Evolutionary conservation across 2,329 filamentous ascomycete genomes (phyloP), one percentile per base, ranked within the genome.

Genomic region (Stagonosporopsis cucurbitacearum): DNA sequence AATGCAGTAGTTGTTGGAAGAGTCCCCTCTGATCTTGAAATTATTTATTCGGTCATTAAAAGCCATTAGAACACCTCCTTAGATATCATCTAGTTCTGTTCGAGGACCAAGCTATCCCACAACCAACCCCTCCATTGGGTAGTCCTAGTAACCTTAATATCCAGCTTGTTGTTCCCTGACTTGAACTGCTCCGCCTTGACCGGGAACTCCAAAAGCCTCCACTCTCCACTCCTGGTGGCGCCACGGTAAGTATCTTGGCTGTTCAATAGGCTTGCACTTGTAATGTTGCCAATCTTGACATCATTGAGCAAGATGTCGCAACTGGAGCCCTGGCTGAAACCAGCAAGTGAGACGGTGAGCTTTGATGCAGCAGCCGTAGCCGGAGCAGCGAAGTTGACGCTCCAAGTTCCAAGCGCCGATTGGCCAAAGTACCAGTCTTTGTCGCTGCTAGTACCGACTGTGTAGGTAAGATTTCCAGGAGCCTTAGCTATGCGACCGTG

Each of bases 401-500:
- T 58, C 70, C 72, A 75, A 0, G 68, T 73, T 0, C 75, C 75
- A 0, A 71, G 50, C 2, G 63, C 59, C 3, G 77, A 78, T 56
- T 82, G 80, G 0, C 75, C 80, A 50, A 81, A 83, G 56, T 77
- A 83, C 81, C 81, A 83, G 51, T 83, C 80, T 7, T 33, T 45
- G 1, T 54, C 20, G 1, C 64, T 60, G 2, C 70, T 69, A 4
- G 66, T 65, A 3, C 79, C 79, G 12, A 81, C 64, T 0, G 71
- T 78, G 59, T 76, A 83, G 0, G 75, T 79, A 9, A 82, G 59
- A 50, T 82, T 78, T 2, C 73, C 76, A 0, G 81, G 80, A 35
- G 79, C 81, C 1, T 73, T 67, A 6, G 74, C 74, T 1, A 81
- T 78, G 7, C 80, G 71, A 4, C 64, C 81, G 58, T 83, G 81